Conservation (phyloP, 768 basidiomycete species). For the Pisolithus tinctorius region DNA sequence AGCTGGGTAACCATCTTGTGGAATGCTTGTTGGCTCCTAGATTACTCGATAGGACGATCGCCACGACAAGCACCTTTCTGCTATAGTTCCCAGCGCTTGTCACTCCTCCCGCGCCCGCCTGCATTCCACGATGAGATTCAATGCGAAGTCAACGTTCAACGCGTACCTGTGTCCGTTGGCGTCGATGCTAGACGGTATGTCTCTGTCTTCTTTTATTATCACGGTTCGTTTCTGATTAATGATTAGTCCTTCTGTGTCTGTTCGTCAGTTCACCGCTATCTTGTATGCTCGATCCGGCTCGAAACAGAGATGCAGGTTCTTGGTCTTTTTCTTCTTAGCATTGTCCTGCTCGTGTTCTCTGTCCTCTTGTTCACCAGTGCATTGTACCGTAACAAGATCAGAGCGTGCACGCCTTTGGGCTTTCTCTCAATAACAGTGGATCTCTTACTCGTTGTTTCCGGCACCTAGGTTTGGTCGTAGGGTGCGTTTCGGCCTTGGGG, state of each 20-base stretch:
- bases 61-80: too few relatives aligned
- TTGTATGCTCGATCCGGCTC: slow-evolving; percentile 38
- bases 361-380: slow-evolving; percentile 38
- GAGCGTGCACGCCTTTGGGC: slow-evolving; percentile 37
- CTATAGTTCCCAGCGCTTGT: too few relatives aligned
- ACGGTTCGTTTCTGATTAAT: not conserved
- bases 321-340: slow-evolving; percentile 34
- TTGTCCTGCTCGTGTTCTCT: slow-evolving; percentile 32
- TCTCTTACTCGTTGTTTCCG: slow-evolving; percentile 34
- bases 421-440: slow-evolving; percentile 37
- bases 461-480: slow-evolving; percentile 43
- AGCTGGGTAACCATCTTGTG: too few relatives aligned
- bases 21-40: too few relatives aligned
- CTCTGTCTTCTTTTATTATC: not conserved
- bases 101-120: too few relatives aligned
- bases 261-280: not conserved
- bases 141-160: too few relatives aligned
- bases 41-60: too few relatives aligned
- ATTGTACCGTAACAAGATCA: slow-evolving; percentile 29
- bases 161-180: too few relatives aligned
- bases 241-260: too few relatives aligned
- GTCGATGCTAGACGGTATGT: too few relatives aligned
- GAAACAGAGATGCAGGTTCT: slow-evolving; percentile 37
- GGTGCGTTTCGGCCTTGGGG: slow-evolving; percentile 48
- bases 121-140: too few relatives aligned